phyloP scores from a whole-genome alignment of 2,329 filamentous ascomycete genomes.

The Scopulariopsis brevicaulis region DNA sequence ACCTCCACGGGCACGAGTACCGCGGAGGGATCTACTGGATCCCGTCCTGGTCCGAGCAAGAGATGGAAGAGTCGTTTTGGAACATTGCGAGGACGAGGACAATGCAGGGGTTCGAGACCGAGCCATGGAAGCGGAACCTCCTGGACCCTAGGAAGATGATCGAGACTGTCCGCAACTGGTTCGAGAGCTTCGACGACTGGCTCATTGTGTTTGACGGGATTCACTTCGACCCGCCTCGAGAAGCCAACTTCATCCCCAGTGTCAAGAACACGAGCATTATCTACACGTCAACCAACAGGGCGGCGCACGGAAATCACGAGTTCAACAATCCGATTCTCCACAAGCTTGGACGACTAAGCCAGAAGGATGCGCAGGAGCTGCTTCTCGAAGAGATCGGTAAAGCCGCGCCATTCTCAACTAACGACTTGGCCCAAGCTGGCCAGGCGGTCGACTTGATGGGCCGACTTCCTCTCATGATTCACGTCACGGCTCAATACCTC shows the following conservation, averaged over 20 bases:
- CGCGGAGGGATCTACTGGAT: conserved; percentile 62
- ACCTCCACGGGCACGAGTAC: conserved; percentile 44
- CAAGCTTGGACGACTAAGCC: conserved; percentile 39
- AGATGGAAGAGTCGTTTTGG: conserved; percentile 52
- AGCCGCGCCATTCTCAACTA: conserved; percentile 36
- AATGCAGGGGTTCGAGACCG: conserved; percentile 28
- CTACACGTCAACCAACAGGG: conserved; percentile 54
- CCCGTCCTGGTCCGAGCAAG: conserved; percentile 45
- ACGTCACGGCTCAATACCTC: conserved; percentile 51
- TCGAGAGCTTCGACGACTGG: conserved; percentile 51
- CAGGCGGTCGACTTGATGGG: conserved; percentile 54
- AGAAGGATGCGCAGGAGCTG: conserved; percentile 46
- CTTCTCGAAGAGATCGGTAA: conserved; percentile 53
- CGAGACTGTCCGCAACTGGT: conserved; percentile 47
- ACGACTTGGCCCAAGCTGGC: conserved; percentile 44
- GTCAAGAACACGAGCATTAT: conserved; percentile 52
- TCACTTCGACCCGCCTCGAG: conserved; percentile 44
- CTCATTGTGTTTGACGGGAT: conserved; percentile 57
- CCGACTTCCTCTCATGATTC: conserved; percentile 55
- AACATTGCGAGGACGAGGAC: conserved; percentile 50
- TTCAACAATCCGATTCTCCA: conserved; percentile 49
- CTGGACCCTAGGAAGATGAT: conserved; percentile 36
- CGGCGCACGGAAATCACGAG: conserved; percentile 39
- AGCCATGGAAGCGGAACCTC: conserved; percentile 20
- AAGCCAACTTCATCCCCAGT: conserved; percentile 54